Evolutionary conservation across 352 stramenopile species (phyloP), one percentile per base, ranked within the genome.

Genomic region (Phytophthora fragariae): DNA sequence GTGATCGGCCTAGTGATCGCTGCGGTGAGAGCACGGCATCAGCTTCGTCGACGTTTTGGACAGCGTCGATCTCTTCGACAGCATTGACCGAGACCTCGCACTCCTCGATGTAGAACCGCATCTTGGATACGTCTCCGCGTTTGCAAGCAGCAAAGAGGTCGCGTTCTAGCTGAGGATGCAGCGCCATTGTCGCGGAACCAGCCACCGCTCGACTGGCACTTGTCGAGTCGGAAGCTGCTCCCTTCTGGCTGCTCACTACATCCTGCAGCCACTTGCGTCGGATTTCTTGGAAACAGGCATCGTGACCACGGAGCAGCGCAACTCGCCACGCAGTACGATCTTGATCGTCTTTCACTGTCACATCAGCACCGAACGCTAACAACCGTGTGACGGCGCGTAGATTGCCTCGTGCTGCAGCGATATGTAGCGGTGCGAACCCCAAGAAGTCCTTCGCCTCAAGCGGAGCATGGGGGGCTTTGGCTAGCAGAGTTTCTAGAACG

Each of bases 231-330:
- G 44, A 29, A 31, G 59, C 54, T 5, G 15, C 62, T 31, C 46
- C 29, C 5, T 69, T 65, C 12, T 57, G 57, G 5, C 37, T 75
- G 44, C 57, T 72, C 24, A 78, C 72, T 9, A 78, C 67, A 37
- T 78, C 72, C n/a, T 75, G 66, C 44, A 92, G 61, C 84, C 86
- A 92, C 33, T 91, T 88, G 41, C 73, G 82, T 9, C 80, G 80
- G 37, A 93, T 88, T 47, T 91, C 86, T n/a, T 89, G 70, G 24
- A 90, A 90, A 37, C 86, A 90, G 1, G 73, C 65, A 4, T 92
- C 80, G 55, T 92, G 79, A 6, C 76, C 75, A n/a, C 75, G 57
- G 2, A 90, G 55, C 29, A 92, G 56, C 11, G 86, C 86, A 0
- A 93, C 77, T 7, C 85, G 74, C 86, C 86, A 93, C 24, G 86